A percentile compares a stretch with the other conserved stretches of the same genome.
Conservation (phyloP, 2,329 filamentous ascomycete genomes). For the Alternaria conjuncta region DNA sequence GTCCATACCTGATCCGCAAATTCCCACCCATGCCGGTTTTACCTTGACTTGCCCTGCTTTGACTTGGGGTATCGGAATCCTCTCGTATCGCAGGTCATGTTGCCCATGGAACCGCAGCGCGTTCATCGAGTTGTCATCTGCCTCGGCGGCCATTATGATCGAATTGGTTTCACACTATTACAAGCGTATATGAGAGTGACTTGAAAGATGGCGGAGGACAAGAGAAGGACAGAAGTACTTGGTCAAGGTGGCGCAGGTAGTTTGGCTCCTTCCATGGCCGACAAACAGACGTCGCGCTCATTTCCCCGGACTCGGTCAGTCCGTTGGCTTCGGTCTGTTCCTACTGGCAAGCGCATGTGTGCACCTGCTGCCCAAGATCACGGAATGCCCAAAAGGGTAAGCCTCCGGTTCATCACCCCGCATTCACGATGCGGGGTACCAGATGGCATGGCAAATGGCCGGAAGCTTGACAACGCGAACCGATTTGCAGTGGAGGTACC, state of each 20-base stretch:
- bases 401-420: constrained; percentile 29
- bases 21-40: constrained; percentile 51
- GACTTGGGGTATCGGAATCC: constrained; percentile 50
- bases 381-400: constrained; percentile 32
- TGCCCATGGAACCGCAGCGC: constrained; percentile 56
- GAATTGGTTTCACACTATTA: neutral
- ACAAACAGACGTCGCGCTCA: neutral
- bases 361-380: constrained; percentile 1
- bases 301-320: neutral
- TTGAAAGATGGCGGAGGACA: neutral
- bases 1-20: constrained; percentile 49
- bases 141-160: constrained; percentile 2
- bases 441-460: neutral
- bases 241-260: neutral
- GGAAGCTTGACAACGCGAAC: neutral
- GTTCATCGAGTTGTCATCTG: constrained; percentile 48
- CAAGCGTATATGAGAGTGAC: neutral
- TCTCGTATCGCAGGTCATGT: constrained; percentile 52
- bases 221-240: neutral
- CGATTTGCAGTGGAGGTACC: neutral
- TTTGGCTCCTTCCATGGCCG: neutral
- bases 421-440: constrained; percentile 26
- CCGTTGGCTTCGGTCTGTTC: neutral
- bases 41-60: constrained; percentile 53
- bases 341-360: constrained; percentile 15